Evolutionary conservation across 1,139 yeast species (phyloP), one percentile per base, ranked within the genome.

Genomic region (Suhomyces guaymorum): DNA sequence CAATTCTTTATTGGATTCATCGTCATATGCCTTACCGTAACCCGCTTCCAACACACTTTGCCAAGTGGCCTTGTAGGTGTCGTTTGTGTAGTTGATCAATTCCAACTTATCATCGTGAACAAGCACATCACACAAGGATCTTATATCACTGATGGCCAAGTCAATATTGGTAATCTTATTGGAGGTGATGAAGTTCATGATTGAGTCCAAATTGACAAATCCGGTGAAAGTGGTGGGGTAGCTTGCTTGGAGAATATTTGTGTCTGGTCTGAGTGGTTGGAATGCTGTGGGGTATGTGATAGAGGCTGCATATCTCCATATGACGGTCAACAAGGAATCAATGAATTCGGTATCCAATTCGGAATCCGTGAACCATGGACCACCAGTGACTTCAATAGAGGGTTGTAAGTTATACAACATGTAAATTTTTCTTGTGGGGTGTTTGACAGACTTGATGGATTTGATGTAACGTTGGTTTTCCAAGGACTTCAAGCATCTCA

Each of bases 281-380:
- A 83, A 82, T 15, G 86, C 86, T 36, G 76, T 66, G 1, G 97
- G 97, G 54, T 70, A 86, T 0, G 96, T 78, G 49, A 75, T 77
- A 15, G 80, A 74, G 1, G 89, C 88, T 5, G 87, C 80, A 58
- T 70, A 92, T 49, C 94, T 72, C 96, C 97, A 92, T 11, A 90
- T 80, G 29, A 90, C 92, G 15, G 87, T 79, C 45, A 87, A 63
- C 40, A 92, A 64, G 31, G 88, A 81, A 48, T 88, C 94, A 41
- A 92, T 90, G 55, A 92, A 92, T 56, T 90, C 98, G 3, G 90
- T 82, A 54, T 92, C 99, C 42, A 92, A 72, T 58, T 92, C 98
- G 21, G 90, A 80, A 56, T 94, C 98, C 0, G 97, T 89, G 59
- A 90, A 94, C 98, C 98, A 92, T 3, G 98, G 98, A 1, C 98